Evolutionary conservation across 805 yeast species (phyloP).

Genomic region (Wickerhamiella bombiphila): DNA sequence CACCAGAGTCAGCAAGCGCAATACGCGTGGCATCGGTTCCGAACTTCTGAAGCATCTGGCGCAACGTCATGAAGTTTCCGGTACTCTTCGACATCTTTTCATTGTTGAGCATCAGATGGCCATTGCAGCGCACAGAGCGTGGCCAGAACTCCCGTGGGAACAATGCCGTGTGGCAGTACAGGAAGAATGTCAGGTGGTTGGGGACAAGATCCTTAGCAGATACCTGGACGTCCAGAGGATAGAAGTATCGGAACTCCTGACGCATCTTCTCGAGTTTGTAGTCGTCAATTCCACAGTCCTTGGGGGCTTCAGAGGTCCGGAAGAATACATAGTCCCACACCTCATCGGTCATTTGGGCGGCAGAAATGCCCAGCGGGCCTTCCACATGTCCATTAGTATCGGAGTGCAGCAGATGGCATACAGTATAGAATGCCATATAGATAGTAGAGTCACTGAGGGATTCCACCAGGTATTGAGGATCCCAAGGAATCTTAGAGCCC

Average conservation of each 20-base stretch:
- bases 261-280: conserved; percentile 59
- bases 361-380: conserved; percentile 60
- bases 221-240: conserved; percentile 81
- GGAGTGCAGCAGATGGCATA: conserved; percentile 68
- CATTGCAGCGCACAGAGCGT: conserved; percentile 81
- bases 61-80: conserved; percentile 88
- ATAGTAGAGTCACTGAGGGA: conserved; percentile 91
- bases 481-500: conserved; percentile 96
- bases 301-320: conserved; percentile 43
- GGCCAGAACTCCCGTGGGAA: conserved; percentile 93
- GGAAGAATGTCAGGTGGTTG: conserved; percentile 90
- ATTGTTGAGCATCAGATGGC: conserved; percentile 87
- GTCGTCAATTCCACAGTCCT: conserved; percentile 41
- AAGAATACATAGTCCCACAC: conserved; percentile 85
- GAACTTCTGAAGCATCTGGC: conserved; percentile 69
- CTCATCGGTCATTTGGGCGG: conserved; percentile 82
- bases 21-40: conserved; percentile 98
- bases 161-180: conserved; percentile 82
- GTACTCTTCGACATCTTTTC: conserved; percentile 97
- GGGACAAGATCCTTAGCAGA: conserved; percentile 97
- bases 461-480: conserved; percentile 80
- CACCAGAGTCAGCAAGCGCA: conserved; percentile 98
- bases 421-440: conserved; percentile 89
- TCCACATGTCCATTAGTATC: conserved; percentile 68
- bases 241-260: conserved; percentile 92